Evolutionary conservation across 208 protist genomes (phyloP).

Genomic region (Strigomonas galati): DNA sequence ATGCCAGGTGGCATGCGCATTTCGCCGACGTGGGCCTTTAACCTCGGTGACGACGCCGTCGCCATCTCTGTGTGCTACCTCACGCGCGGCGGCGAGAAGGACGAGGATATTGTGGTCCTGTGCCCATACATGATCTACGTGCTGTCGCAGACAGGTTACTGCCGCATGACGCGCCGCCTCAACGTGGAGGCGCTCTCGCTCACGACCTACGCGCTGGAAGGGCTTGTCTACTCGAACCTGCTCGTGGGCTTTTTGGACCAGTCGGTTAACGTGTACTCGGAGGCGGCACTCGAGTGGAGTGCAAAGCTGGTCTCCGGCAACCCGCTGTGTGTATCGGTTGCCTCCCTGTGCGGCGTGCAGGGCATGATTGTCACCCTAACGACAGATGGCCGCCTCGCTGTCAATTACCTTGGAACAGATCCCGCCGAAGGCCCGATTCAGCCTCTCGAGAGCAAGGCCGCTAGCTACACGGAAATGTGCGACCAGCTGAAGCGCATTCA

Average conservation of each 20-base stretch:
- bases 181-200: constrained; percentile 69
- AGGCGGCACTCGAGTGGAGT: constrained; percentile 87
- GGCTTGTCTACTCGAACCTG: constrained; percentile 61
- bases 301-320: constrained; percentile 38
- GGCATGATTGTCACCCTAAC: constrained; percentile 81
- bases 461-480: constrained; percentile 82
- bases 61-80: constrained; percentile 66
- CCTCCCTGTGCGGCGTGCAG: constrained; percentile 49
- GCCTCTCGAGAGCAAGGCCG: constrained; percentile 67
- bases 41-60: constrained; percentile 85
- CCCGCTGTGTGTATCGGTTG: constrained; percentile 61
- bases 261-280: constrained; percentile 80
- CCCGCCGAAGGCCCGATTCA: constrained; percentile 69
- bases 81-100: constrained; percentile 30
- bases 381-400: constrained; percentile 50
- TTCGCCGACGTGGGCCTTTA: constrained; percentile 61
- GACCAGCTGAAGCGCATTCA: constrained; percentile 74
- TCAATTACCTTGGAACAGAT: constrained; percentile 94
- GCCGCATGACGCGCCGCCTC: constrained; percentile 50
- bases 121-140: constrained; percentile 77
- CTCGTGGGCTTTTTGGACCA: constrained; percentile 74
- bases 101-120: constrained; percentile 78
- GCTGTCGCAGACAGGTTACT: constrained; percentile 45
- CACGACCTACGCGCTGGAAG: constrained; percentile 55
- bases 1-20: constrained; percentile 19